A percentile compares a stretch with the other conserved stretches of the same genome.
phyloP scores from a whole-genome alignment of 805 yeast species.

The Starmerella geochares region DNA sequence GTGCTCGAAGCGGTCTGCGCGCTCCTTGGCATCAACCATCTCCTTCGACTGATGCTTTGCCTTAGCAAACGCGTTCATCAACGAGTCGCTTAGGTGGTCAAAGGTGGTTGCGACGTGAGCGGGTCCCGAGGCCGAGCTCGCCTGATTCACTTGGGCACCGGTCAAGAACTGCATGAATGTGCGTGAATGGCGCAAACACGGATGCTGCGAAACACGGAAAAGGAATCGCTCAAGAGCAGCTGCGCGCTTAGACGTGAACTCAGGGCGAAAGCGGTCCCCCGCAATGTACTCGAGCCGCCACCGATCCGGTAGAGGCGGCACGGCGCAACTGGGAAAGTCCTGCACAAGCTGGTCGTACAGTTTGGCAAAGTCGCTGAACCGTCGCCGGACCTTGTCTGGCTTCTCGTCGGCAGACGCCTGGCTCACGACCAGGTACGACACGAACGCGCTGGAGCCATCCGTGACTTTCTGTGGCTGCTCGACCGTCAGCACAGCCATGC shows the following conservation, averaged over 20 bases:
- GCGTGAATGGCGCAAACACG: constrained; percentile 56
- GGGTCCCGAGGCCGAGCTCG: constrained; percentile 3
- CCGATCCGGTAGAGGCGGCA: constrained; percentile 92
- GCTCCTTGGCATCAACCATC: constrained; percentile 71
- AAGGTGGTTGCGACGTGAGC: constrained; percentile 13
- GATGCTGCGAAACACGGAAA: constrained; percentile 63
- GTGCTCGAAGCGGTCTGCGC: constrained; percentile 74
- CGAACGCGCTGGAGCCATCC: constrained; percentile 40
- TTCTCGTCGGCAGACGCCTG: constrained; percentile 26
- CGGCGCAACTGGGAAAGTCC: constrained; percentile 74
- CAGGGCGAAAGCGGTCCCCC: constrained; percentile 81
- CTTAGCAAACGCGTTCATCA: constrained; percentile 87
- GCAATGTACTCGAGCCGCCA: constrained; percentile 83
- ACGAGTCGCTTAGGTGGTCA: constrained; percentile 80
- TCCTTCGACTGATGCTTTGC: constrained; percentile 56
- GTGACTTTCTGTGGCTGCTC: constrained; percentile 25
- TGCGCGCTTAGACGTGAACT: constrained; percentile 74
- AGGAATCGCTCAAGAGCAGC: constrained; percentile 70
- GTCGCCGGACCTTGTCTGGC: constrained; percentile 47
- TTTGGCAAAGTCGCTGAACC: constrained; percentile 80
- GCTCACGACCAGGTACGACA: constrained; percentile 60
- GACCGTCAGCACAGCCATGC: constrained; percentile 17
- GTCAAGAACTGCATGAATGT: constrained; percentile 63
- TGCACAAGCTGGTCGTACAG: constrained; percentile 61
- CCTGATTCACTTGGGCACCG: not conserved